Base-by-base conservation (phyloP, 257 asterid species). In the Salvia hispanica region DNA sequence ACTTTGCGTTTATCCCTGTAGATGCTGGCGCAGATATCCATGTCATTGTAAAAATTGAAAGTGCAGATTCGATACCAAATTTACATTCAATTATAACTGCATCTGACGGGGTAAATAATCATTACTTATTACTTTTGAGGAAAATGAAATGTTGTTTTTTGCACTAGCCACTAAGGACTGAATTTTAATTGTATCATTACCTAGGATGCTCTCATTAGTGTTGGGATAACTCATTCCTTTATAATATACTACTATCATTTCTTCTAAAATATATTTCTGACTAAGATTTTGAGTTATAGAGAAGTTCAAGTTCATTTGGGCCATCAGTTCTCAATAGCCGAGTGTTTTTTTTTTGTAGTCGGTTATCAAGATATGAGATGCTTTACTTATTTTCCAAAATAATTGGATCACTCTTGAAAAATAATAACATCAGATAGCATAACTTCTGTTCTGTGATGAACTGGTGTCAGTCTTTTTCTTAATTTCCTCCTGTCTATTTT, bases 1-100 rank as follows among this genome's bases (percentile, higher is more conserved):
- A 37, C 45, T 21, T 61, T 50, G 39, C 47, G 45, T 66, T 12
- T 46, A 42, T 53, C 25, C 65, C 62, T 80, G 76, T 74, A 80
- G 84, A 80, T 50, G 86, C 88, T 64, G 91, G 78, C 53, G 95
- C 96, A 45, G 95, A 89, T 65, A 92, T 92, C 74, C 96, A 92
- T 74, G 98, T 92, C 70, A 92, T 87, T 18, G 95, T 87, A 33
- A 92, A 92, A 85, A 89, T 92, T 71, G 98, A 92, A 81, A 92
- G 98, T 76, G 98, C 98, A 39, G 96, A 92, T 78, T 92, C 98
- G 54, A 85, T 92, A 53, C 96, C 95, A 9, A 92, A 92, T 76
- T 72, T 92, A 72, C 89, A 87, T 71, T 89, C 98, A 33, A 92
- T 92, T 43, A 87, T 92, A 42, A 86, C 95, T 59, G 96, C 98